These are phyloP conservation scores for Ceratobasidium sp. DNA, from an alignment of 1,284 basidiomycete genomes.

Conservation along the genomic window DNA sequence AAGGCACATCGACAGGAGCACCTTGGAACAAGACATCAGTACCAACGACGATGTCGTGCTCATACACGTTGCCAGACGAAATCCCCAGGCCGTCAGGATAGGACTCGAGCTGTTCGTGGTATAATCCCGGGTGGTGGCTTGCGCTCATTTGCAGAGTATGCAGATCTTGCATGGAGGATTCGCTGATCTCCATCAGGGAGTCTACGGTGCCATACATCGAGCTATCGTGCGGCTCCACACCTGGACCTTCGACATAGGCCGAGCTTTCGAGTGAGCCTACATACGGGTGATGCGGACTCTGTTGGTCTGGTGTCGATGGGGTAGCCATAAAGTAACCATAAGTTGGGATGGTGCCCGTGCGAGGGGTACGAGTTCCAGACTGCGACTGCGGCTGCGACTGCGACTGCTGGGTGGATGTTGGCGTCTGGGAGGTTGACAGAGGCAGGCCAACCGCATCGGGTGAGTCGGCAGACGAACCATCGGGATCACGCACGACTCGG, in stretches of 20 bases:
- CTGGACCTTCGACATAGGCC: background rate
- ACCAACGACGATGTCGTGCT: background rate
- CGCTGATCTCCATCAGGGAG: conserved; percentile 11
- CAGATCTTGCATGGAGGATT: background rate
- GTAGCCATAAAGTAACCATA: background rate
- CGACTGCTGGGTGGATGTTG: background rate
- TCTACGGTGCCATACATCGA: background rate
- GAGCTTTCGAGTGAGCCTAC: background rate
- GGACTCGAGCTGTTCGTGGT: background rate
- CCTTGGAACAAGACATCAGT: background rate
- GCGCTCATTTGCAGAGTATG: background rate
- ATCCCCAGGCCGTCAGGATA: background rate
- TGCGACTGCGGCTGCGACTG: background rate
- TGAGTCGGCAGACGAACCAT: background rate
- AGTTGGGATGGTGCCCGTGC: background rate
- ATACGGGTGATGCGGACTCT: background rate
- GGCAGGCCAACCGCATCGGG: background rate
- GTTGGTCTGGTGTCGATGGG: background rate
- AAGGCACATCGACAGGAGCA: background rate
- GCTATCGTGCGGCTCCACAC: background rate
- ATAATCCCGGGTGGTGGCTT: background rate
- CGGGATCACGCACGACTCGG: background rate
- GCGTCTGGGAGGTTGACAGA: background rate
- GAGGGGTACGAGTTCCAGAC: background rate
- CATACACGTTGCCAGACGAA: background rate